Conservation (phyloP, 2,329 filamentous ascomycete species). For the Nannizziopsis arthrosporioides region DNA sequence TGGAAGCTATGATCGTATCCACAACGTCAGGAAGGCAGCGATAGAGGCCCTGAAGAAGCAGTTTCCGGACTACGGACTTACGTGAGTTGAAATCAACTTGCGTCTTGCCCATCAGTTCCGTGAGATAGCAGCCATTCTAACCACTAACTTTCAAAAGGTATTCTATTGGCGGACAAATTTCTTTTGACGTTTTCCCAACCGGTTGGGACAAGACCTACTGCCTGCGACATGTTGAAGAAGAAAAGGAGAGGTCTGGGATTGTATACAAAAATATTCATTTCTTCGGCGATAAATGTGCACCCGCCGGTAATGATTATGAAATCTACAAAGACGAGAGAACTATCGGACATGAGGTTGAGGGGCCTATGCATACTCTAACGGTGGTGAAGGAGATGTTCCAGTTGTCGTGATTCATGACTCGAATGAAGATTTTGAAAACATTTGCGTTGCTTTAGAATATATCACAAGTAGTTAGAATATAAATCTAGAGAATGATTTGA, state of each 20-base stretch:
- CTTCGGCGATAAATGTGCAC: conserved; percentile 90
- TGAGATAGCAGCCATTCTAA: neutral
- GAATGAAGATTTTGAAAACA: no score
- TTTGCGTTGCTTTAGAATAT: no score
- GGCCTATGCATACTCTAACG: conserved; percentile 69
- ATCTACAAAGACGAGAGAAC: conserved; percentile 76
- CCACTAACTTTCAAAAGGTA: conserved; percentile 51
- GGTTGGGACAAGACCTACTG: conserved; percentile 99
- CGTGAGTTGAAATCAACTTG: conserved; percentile 42
- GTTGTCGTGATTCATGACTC: no score
- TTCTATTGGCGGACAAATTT: conserved; percentile 94
- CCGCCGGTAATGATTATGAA: conserved; percentile 91
- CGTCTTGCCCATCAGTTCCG: neutral
- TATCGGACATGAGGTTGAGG: conserved; percentile 70
- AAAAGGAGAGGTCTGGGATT: conserved; percentile 52
- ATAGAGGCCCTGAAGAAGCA: conserved; percentile 64
- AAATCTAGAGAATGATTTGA: no score
- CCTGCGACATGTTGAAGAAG: conserved; percentile 71
- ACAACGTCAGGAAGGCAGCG: conserved; percentile 65
- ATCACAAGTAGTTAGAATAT: no score
- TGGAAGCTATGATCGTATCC: conserved; percentile 28
- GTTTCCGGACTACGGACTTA: conserved; percentile 74
- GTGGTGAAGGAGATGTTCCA: conserved; percentile 69
- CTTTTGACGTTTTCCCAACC: conserved; percentile 90
- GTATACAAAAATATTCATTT: conserved; percentile 86